phyloP scores from a whole-genome alignment of 176 grass and related monocot species.

The Tillandsia fasciculata region DNA sequence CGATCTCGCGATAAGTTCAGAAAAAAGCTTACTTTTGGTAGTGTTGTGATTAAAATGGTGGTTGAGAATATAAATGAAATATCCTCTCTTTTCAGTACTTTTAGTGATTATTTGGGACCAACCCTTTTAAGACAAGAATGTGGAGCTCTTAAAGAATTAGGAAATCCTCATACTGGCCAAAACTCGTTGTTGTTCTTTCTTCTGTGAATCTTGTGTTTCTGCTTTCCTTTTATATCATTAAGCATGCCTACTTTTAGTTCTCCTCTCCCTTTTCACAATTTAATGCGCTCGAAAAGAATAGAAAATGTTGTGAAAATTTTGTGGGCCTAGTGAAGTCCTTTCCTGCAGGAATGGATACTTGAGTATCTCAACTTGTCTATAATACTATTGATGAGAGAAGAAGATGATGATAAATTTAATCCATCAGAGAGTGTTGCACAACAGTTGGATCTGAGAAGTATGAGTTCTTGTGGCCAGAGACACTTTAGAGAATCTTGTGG shows the following conservation, averaged over 20 bases:
- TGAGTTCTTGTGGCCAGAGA: not conserved
- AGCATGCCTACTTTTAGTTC: not conserved
- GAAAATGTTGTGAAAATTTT: not conserved
- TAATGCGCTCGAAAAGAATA: not conserved
- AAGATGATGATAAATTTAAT: not conserved
- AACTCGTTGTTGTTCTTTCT: not conserved
- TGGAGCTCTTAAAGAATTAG: not conserved
- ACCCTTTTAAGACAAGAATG: not conserved
- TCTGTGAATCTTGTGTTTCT: not conserved
- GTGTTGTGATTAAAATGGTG: not conserved
- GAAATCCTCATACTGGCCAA: not conserved
- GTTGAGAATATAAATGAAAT: too few species aligned
- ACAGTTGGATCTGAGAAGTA: not conserved
- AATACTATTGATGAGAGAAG: not conserved
- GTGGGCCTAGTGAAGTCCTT: not conserved
- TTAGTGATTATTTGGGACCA: not conserved
- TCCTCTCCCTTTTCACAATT: not conserved
- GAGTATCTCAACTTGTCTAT: not conserved
- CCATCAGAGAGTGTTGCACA: not conserved
- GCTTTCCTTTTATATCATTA: not conserved
- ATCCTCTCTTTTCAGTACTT: too few species aligned
- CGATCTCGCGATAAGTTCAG: not conserved
- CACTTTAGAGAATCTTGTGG: not conserved
- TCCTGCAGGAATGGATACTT: not conserved
- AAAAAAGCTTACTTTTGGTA: not conserved